A percentile compares a stretch with the other conserved stretches of the same genome.
Conservation (phyloP, 73 alveolate species). For the Paramecium sonneborni region DNA sequence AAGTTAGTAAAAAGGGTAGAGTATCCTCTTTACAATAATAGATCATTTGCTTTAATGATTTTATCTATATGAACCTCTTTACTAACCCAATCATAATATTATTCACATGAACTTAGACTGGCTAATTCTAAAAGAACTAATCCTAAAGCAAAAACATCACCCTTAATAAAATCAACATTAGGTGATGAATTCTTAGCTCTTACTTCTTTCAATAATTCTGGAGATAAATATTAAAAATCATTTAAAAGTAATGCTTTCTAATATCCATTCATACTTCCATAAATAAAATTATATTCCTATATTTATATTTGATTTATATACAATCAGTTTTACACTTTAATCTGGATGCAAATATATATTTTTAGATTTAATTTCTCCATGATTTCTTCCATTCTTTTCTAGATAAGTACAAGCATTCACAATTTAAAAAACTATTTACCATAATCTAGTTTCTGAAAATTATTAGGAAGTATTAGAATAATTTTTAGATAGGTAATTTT, state of each 20-base stretch:
- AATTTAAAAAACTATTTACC: not conserved
- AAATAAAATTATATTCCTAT: not conserved
- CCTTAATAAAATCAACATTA: slow-evolving; percentile 1
- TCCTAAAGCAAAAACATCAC: slow-evolving; percentile 39
- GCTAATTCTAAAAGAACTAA: slow-evolving; percentile 2
- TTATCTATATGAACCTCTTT: not conserved
- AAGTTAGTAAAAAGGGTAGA: not conserved
- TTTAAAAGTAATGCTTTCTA: not conserved
- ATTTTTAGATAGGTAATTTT: not conserved
- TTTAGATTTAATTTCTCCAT: slow-evolving; percentile 29
- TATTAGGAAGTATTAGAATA: not conserved
- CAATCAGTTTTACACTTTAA: not conserved
- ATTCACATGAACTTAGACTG: not conserved
- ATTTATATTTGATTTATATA: not conserved
- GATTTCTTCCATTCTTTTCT: slow-evolving; percentile 13
- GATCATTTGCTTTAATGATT: not conserved
- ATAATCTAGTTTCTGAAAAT: slow-evolving; percentile 27
- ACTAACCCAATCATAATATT: slow-evolving; percentile 14
- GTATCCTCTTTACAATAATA: not conserved
- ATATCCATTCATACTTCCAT: not conserved
- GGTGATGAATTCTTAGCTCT: not conserved
- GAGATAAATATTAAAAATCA: not conserved
- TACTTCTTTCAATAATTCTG: not conserved
- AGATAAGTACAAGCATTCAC: not conserved
- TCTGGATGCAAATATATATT: not conserved